Evolutionary conservation across 441 rosid genomes (phyloP).

Genomic region (Aleurites moluccanus): DNA sequence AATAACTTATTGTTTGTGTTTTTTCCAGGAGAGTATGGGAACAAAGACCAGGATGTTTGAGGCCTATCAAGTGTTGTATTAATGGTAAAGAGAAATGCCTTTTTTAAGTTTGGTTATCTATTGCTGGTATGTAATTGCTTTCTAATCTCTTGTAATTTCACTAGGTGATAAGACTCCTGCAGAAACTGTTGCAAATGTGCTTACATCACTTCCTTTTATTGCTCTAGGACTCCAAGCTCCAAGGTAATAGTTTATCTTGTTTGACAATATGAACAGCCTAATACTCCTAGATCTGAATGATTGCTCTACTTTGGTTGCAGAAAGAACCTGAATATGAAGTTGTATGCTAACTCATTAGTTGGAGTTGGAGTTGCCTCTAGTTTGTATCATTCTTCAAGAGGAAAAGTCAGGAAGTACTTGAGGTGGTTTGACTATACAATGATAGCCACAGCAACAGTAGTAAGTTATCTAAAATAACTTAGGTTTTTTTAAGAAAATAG

Average conservation of each 20-base stretch:
- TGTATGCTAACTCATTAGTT: slow-evolving; percentile 89
- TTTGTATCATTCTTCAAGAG: slow-evolving; percentile 88
- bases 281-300: slow-evolving; percentile 5
- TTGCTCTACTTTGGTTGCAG: slow-evolving; percentile 38
- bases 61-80: slow-evolving; percentile 63
- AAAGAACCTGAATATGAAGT: slow-evolving; percentile 63
- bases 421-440: slow-evolving; percentile 93
- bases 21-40: slow-evolving; percentile 75
- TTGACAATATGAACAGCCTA: neutral
- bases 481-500: neutral
- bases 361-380: slow-evolving; percentile 95
- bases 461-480: slow-evolving; percentile 30
- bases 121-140: neutral
- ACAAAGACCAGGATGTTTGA: slow-evolving; percentile 87
- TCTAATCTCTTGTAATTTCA: slow-evolving; percentile 14
- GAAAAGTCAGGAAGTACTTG: slow-evolving; percentile 65
- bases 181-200: slow-evolving; percentile 78
- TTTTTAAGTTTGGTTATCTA: neutral
- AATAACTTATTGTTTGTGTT: slow-evolving; percentile 23
- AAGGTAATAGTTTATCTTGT: slow-evolving; percentile 44
- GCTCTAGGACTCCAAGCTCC: slow-evolving; percentile 88
- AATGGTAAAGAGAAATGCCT: slow-evolving; percentile 41
- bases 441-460: slow-evolving; percentile 89
- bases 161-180: slow-evolving; percentile 66
- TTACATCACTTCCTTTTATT: slow-evolving; percentile 93